phyloP scores from a whole-genome alignment of 192 early-diverging fungal species.

The Physocladia obscura region DNA sequence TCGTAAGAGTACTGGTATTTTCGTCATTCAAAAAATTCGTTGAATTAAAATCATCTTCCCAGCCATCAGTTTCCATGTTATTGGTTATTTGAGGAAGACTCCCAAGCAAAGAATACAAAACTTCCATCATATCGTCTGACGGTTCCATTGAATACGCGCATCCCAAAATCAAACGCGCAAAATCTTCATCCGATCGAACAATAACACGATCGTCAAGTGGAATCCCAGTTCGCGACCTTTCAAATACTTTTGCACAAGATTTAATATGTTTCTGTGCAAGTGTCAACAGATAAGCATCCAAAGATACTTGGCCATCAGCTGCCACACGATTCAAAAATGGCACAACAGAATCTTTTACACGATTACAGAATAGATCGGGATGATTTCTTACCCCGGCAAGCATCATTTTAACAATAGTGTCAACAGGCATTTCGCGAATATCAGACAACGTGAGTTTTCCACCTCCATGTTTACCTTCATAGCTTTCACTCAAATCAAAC shows the following conservation, averaged over 20 bases:
- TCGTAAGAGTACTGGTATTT: not conserved
- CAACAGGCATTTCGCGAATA: not conserved
- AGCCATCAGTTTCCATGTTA: constrained; percentile 8
- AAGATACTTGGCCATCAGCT: not conserved
- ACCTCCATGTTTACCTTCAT: too few species aligned
- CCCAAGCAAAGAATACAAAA: constrained; percentile 4
- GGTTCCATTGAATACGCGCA: constrained; percentile 31
- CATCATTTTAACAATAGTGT: constrained; percentile 13
- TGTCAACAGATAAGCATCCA: constrained; percentile 2
- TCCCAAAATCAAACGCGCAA: constrained; percentile 28
- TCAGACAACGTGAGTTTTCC: not conserved
- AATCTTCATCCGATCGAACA: not conserved
- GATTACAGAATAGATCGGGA: constrained; percentile 7
- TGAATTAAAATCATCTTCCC: constrained; percentile 42
- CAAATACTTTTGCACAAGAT: constrained; percentile 7
- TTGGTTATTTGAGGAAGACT: constrained; percentile 7
- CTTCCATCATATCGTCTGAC: not conserved
- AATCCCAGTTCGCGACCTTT: not conserved
- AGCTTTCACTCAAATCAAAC: constrained; percentile 1
- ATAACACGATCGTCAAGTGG: not conserved
- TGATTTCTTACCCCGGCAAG: constrained; percentile 30
- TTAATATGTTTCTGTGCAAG: not conserved
- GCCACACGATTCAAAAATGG: constrained; percentile 31
- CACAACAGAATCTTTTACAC: constrained; percentile 33
- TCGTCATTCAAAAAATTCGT: constrained; percentile 30